Conservation (phyloP, 305 asterid species). For the Fraxinus dipetala region DNA sequence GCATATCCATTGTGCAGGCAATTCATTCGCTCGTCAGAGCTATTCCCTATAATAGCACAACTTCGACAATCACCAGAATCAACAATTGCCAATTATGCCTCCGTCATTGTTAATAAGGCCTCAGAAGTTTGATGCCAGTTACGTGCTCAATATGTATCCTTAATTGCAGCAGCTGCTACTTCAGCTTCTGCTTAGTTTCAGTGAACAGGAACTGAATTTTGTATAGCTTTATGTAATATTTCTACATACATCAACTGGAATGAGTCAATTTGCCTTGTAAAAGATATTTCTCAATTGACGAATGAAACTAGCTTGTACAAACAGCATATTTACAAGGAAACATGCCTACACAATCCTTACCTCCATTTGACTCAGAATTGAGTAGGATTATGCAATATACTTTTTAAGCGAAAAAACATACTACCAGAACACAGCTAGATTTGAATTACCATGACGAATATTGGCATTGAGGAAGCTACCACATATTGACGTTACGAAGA, state of each 20-base stretch:
- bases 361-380: neutral
- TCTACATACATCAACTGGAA: neutral
- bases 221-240: neutral
- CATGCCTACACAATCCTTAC: neutral
- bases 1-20: slow-evolving; percentile 81
- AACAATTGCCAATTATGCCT: slow-evolving; percentile 79
- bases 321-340: neutral
- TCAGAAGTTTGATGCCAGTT: slow-evolving; percentile 45
- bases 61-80: slow-evolving; percentile 94
- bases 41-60: slow-evolving; percentile 65
- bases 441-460: neutral
- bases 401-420: neutral
- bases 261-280: neutral
- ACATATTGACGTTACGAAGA: neutral
- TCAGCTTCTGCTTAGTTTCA: neutral
- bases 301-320: neutral
- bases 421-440: neutral
- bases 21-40: slow-evolving; percentile 72
- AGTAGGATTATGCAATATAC: neutral
- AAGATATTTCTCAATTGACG: neutral
- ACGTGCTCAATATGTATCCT: neutral
- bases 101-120: slow-evolving; percentile 62
- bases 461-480: neutral
- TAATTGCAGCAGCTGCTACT: neutral
- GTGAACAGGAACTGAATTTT: neutral